A percentile compares a stretch with the other conserved stretches of the same genome.
These are phyloP conservation scores for Claviceps pusilla DNA, from an alignment of 2,329 filamentous ascomycete species.

Conservation along the genomic window DNA sequence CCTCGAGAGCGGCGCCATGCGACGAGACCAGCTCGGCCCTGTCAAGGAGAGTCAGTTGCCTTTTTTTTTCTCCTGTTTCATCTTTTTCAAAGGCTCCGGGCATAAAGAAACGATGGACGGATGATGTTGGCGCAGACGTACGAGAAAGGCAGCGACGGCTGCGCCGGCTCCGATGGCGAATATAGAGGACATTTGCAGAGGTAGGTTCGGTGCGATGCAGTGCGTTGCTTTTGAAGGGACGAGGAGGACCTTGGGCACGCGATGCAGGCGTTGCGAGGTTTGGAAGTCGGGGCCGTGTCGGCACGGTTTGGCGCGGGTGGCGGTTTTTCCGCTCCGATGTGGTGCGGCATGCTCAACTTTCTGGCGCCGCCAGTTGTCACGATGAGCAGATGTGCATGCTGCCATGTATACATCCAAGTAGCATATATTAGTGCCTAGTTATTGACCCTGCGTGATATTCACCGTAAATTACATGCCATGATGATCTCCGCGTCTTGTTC, in stretches of 20 bases:
- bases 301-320: neutral
- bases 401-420: too few relatives aligned
- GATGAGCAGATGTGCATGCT: too few relatives aligned
- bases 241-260: neutral
- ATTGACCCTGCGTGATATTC: too few relatives aligned
- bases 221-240: neutral
- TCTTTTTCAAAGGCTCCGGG: neutral
- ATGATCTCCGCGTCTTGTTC: too few relatives aligned
- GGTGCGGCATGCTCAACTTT: too few relatives aligned
- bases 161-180: slow-evolving; percentile 33
- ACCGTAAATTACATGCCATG: too few relatives aligned
- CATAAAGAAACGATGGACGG: neutral
- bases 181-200: slow-evolving; percentile 24
- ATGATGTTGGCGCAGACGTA: slow-evolving; percentile 14
- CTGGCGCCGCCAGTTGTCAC: too few relatives aligned
- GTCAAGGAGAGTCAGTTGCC: slow-evolving; percentile 2
- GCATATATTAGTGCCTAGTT: too few relatives aligned
- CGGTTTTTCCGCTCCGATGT: slow-evolving; percentile 10
- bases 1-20: slow-evolving; percentile 72
- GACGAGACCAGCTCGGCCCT: slow-evolving; percentile 87
- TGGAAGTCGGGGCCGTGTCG: slow-evolving; percentile 2
- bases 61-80: too few relatives aligned
- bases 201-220: neutral
- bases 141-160: slow-evolving; percentile 37
- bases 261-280: neutral